Conservation (phyloP, 1,139 yeast species). For the Geotrichum candidum region DNA sequence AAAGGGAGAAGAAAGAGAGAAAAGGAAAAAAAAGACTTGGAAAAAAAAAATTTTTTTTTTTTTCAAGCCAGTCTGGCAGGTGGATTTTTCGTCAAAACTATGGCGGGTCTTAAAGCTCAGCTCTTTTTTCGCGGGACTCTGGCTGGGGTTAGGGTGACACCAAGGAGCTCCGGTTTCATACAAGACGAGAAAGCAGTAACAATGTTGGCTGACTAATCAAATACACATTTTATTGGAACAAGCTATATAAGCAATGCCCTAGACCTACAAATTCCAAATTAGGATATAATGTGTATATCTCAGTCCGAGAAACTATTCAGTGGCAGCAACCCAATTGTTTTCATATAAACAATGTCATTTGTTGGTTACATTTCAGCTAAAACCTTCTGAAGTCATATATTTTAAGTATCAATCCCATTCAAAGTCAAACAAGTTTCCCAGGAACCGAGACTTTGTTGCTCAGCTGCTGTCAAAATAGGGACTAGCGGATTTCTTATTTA, state of each 20-base stretch:
- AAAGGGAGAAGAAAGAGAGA: not conserved
- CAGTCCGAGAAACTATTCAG: not conserved
- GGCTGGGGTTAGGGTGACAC: not conserved
- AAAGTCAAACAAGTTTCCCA: no score
- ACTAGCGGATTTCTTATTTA: no score
- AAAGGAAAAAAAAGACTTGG: not conserved
- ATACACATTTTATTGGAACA: not conserved
- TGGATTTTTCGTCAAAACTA: not conserved
- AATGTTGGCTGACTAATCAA: not conserved
- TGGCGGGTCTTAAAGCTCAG: not conserved
- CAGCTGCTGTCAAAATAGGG: no score
- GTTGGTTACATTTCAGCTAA: no score
- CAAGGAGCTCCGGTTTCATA: not conserved
- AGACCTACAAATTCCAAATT: not conserved
- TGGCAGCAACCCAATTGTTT: not conserved
- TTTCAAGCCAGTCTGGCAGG: not conserved
- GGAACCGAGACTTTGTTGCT: no score
- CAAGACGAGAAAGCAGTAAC: not conserved
- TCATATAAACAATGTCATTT: no score
- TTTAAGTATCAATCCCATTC: no score
- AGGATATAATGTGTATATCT: not conserved
- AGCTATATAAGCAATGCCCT: not conserved
- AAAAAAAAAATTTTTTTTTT: not conserved
- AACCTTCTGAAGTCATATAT: no score
- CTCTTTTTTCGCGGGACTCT: not conserved